These are phyloP conservation scores for Talaromyces borbonicus DNA, from an alignment of 495 filamentous ascomycete genomes.

Conservation along the genomic window DNA sequence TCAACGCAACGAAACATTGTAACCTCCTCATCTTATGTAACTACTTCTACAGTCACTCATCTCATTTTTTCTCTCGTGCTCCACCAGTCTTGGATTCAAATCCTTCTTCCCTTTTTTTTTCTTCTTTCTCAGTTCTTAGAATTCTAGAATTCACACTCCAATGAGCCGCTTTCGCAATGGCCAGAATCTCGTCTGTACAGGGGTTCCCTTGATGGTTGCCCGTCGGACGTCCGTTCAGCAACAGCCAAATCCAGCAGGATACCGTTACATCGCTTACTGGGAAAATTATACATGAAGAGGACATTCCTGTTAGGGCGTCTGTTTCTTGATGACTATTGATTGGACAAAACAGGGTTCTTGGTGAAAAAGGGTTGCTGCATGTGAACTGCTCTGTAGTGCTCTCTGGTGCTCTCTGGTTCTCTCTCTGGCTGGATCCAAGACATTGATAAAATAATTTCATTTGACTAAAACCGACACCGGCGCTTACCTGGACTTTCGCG, in stretches of 20 bases:
- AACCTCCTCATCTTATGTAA: neutral
- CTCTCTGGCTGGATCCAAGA: too few relatives aligned
- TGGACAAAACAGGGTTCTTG: too few relatives aligned
- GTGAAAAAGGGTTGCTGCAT: too few relatives aligned
- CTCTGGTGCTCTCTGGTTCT: too few relatives aligned
- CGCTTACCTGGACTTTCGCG: too few relatives aligned
- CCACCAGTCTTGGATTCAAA: neutral
- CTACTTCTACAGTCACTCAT: neutral
- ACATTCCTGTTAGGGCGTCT: too few relatives aligned
- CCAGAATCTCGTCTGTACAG: neutral
- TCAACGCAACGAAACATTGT: neutral
- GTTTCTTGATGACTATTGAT: too few relatives aligned
- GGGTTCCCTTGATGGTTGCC: neutral
- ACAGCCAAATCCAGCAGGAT: neutral
- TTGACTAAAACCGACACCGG: too few relatives aligned
- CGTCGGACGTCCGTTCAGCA: neutral
- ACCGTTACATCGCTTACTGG: conserved; percentile 3
- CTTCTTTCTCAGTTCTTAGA: neutral
- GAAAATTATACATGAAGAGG: neutral
- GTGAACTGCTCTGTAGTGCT: too few relatives aligned
- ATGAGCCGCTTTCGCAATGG: neutral
- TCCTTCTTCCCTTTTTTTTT: neutral
- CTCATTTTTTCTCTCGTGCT: neutral
- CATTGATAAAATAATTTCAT: too few relatives aligned
- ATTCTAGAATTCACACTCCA: neutral